Evolutionary conservation across 129 eudicot species (phyloP).

Genomic region (Sambucus nigra): DNA sequence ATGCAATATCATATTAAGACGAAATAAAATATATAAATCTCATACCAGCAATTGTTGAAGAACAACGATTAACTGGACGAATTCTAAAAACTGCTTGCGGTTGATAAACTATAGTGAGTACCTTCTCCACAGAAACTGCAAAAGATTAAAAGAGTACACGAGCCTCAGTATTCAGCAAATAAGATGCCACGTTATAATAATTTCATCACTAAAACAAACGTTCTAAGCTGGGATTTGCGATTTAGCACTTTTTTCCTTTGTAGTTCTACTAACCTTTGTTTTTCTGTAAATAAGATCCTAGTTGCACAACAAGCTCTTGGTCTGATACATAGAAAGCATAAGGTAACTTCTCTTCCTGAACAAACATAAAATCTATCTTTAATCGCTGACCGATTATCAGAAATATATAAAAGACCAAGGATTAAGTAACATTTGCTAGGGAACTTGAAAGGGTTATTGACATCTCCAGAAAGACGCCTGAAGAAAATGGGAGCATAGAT

Average conservation of each 20-base stretch:
- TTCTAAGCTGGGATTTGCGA: not conserved
- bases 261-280: conserved; percentile 40
- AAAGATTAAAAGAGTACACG: not conserved
- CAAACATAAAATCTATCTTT: conserved; percentile 6
- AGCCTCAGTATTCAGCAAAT: conserved; percentile 5
- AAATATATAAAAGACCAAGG: too few relatives aligned
- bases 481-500: too few relatives aligned
- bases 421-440: not conserved
- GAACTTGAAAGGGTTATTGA: too few relatives aligned
- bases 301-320: conserved; percentile 69
- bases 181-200: not conserved
- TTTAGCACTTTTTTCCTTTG: not conserved
- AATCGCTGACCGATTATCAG: too few relatives aligned
- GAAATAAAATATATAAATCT: not conserved
- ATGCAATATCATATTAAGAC: not conserved
- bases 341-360: conserved; percentile 87
- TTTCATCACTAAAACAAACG: not conserved
- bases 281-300: conserved; percentile 71
- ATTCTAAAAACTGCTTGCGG: conserved; percentile 94
- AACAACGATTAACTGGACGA: conserved; percentile 96
- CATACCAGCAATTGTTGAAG: conserved; percentile 93
- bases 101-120: conserved; percentile 77
- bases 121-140: conserved; percentile 99
- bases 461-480: too few relatives aligned
- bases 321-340: conserved; percentile 90